Evolutionary conservation across 169 alveolate species (phyloP).

Genomic region (Eimeria brunetti): DNA sequence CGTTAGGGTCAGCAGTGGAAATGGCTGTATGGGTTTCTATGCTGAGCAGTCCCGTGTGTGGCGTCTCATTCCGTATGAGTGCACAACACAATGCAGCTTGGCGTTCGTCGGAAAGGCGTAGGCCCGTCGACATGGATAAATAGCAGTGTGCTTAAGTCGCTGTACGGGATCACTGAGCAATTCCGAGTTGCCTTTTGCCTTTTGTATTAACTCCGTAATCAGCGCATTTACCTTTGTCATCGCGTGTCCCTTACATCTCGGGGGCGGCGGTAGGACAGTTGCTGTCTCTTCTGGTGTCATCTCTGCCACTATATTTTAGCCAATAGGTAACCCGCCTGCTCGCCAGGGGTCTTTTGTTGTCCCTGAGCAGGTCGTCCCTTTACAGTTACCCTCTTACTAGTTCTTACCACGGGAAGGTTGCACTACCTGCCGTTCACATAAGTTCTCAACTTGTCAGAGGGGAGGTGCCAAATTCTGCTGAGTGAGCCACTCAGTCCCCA

Average conservation of each 20-base stretch:
- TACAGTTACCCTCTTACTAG: too few relatives aligned
- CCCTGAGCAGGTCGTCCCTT: too few relatives aligned
- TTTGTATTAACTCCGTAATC: neutral
- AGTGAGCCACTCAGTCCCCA: neutral
- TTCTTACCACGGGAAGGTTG: too few relatives aligned
- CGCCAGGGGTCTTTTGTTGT: too few relatives aligned
- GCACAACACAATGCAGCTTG: neutral
- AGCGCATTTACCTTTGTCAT: neutral
- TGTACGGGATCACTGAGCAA: neutral
- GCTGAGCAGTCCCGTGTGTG: too few relatives aligned
- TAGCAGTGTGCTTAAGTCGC: neutral
- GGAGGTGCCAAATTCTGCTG: too few relatives aligned
- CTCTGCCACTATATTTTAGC: too few relatives aligned
- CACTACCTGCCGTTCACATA: too few relatives aligned
- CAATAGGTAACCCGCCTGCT: too few relatives aligned
- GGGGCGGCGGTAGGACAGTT: neutral
- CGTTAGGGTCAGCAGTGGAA: neutral
- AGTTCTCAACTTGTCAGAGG: too few relatives aligned
- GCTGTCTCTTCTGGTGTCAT: neutral
- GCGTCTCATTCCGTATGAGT: neutral
- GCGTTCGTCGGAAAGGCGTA: neutral
- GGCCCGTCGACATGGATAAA: neutral
- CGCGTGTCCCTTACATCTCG: neutral
- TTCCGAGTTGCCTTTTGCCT: neutral
- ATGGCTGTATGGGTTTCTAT: neutral